These are phyloP conservation scores for Nemophila menziesii DNA, from an alignment of 257 asterid genomes.

Conservation along the genomic window DNA sequence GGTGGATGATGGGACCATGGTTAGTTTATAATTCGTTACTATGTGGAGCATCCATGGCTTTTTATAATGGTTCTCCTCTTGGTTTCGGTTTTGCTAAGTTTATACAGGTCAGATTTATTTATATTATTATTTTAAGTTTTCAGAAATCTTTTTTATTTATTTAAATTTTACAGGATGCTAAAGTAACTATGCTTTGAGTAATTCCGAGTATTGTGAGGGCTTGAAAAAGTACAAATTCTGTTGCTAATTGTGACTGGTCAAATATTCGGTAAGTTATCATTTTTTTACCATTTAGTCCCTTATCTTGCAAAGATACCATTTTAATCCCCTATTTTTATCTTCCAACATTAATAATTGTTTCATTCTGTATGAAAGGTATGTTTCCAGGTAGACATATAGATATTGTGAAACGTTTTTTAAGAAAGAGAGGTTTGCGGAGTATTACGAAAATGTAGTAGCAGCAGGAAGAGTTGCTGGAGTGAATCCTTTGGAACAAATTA, in stretches of 20 bases:
- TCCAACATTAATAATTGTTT: no score
- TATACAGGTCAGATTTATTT: constrained; percentile 80
- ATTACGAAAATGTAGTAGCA: constrained; percentile 62
- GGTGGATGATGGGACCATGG: constrained; percentile 99
- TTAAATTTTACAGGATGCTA: constrained; percentile 55
- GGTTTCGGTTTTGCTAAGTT: constrained; percentile 88
- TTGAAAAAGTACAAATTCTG: constrained; percentile 63
- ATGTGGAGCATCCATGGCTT: constrained; percentile 87
- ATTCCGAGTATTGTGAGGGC: constrained; percentile 93
- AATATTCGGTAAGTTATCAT: constrained; percentile 64
- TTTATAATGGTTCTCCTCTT: constrained; percentile 89
- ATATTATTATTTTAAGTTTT: no score
- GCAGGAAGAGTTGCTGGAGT: constrained; percentile 83
- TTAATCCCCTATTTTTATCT: no score
- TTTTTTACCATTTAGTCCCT: no score
- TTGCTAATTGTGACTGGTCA: constrained; percentile 80
- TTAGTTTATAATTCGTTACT: constrained; percentile 75
- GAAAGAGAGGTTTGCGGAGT: constrained; percentile 45
- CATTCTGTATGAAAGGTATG: no score
- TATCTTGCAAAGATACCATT: no score
- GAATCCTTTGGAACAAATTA: constrained; percentile 68
- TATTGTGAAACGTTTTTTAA: constrained; percentile 49
- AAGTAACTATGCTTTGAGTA: constrained; percentile 91
- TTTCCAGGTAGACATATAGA: no score
- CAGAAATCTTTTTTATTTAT: not conserved